A percentile compares a stretch with the other conserved stretches of the same genome.
phyloP scores from a whole-genome alignment of 495 filamentous ascomycete genomes.

The Neurospora sp. region DNA sequence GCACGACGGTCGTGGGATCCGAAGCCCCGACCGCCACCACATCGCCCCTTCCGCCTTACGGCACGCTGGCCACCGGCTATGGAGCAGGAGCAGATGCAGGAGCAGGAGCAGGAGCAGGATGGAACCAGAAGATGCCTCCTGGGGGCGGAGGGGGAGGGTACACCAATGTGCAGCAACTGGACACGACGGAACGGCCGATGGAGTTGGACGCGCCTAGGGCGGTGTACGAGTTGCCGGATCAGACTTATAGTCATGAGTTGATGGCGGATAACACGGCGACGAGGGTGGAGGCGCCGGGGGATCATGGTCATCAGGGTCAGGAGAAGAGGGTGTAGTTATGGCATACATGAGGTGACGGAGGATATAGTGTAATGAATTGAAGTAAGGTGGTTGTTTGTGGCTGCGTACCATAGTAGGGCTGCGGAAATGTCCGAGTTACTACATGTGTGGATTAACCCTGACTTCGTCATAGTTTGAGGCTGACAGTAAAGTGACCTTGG shows the following conservation, averaged over 20 bases:
- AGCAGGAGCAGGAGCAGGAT: conserved; percentile 7
- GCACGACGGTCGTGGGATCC: conserved; percentile 3
- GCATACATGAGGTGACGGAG: not conserved
- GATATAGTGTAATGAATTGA: not conserved
- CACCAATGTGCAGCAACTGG: conserved; percentile 11
- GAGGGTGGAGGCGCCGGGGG: not conserved
- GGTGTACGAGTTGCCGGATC: conserved; percentile 21
- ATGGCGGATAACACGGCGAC: conserved; percentile 4
- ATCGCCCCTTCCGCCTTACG: conserved; percentile 11
- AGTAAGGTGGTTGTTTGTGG: not conserved
- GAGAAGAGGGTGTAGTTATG: not conserved
- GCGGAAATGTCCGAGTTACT: not conserved
- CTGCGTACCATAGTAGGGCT: not conserved
- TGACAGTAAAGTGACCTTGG: not conserved
- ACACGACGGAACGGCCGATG: conserved; percentile 5
- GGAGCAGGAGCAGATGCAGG: not conserved
- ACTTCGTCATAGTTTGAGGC: too few species aligned
- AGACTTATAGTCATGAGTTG: conserved; percentile 23
- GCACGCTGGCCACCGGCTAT: not conserved
- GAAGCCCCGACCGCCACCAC: conserved; percentile 3
- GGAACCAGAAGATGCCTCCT: conserved; percentile 7
- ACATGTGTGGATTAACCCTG: not conserved
- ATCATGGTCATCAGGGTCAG: not conserved
- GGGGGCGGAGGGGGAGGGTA: not conserved
- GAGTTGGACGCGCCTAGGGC: conserved; percentile 16